Base-by-base conservation (phyloP, 768 basidiomycete species). In the Kwoniella europaea region DNA sequence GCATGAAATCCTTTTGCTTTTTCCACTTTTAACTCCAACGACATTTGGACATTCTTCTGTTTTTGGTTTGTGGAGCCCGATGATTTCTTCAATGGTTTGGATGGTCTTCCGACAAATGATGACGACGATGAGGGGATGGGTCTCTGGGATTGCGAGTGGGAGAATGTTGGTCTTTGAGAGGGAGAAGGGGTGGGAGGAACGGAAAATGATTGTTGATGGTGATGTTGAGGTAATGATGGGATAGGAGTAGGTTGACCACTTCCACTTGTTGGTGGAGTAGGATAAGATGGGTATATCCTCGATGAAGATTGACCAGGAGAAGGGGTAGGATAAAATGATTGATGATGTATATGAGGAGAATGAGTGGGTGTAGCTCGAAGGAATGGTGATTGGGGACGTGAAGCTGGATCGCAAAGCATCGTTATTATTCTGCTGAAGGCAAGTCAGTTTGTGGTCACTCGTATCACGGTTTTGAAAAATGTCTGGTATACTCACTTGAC, bases 1-100 rank as follows among this genome's bases (percentile, higher is more conserved):
- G 78, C 76, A 22, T 76, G 72, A 67, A 78, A 80, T 7, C 79
- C 79, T 58, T 75, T 74, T 20, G 75, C 68, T 46, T 72, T 70
- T 54, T 78, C 75, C 41, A 80, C 79, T 65, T 80, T 78, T 22
- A 62, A 52, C 55, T 80, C 76, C 15, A 80, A 72, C 10, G 71
- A 71, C 35, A 71, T 52, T 62, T 80, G 76, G 4, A 80, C 79
- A 20, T 63, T 67, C 13, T 67, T 52, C 18, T 74, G 76, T 57
- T 80, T 77, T 42, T 65, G 55, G n/a, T 46, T 52, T 2, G 69
- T 71, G 4, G 69, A 71, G 1, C 54, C 57, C 3, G 64, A 61
- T 15, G 64, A 65, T 58, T 71, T 71, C 64, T 71, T 71, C 2
- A 46, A 12, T 16, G 58, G 59, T 53, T 60, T 60, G 10, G 67